Percentiles rank a stretch among this genome's conserved stretches.
Conservation (phyloP, 2,329 filamentous ascomycete species). For the Exophiala aquamarina region DNA sequence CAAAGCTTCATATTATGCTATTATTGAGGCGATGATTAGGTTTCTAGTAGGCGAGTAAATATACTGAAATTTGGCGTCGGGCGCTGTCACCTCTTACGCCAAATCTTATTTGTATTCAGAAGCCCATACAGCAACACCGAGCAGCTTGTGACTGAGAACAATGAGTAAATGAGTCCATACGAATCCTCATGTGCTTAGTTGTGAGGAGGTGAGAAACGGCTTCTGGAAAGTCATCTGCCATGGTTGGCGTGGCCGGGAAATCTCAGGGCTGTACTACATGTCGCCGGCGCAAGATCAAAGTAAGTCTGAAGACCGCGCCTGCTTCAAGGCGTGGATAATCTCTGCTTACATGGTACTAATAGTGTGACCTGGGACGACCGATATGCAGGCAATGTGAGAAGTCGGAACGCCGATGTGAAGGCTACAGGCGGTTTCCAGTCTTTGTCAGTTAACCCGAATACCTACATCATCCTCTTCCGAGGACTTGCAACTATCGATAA, state of each 20-base stretch:
- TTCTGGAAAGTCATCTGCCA: too few relatives aligned
- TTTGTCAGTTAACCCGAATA: neutral
- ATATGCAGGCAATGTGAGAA: neutral
- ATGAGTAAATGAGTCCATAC: too few relatives aligned
- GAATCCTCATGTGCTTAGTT: too few relatives aligned
- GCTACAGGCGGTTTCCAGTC: neutral
- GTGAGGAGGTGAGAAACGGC: too few relatives aligned
- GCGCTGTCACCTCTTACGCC: too few relatives aligned
- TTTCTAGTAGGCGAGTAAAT: too few relatives aligned
- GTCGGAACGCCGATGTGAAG: neutral
- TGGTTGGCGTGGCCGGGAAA: neutral
- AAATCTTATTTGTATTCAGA: too few relatives aligned
- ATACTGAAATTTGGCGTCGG: too few relatives aligned
- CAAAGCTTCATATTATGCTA: too few relatives aligned
- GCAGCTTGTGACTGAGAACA: too few relatives aligned
- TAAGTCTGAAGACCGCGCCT: neutral
- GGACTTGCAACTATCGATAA: neutral
- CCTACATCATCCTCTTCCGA: neutral
- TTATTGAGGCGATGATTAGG: too few relatives aligned
- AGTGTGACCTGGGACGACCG: neutral
- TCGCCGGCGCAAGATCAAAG: neutral
- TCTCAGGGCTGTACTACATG: neutral
- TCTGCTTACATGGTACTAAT: neutral
- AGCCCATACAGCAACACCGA: too few relatives aligned
- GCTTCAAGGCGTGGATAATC: neutral